Evolutionary conservation across 75 land plant genomes (phyloP).

Genomic region (Azolla pinnata): DNA sequence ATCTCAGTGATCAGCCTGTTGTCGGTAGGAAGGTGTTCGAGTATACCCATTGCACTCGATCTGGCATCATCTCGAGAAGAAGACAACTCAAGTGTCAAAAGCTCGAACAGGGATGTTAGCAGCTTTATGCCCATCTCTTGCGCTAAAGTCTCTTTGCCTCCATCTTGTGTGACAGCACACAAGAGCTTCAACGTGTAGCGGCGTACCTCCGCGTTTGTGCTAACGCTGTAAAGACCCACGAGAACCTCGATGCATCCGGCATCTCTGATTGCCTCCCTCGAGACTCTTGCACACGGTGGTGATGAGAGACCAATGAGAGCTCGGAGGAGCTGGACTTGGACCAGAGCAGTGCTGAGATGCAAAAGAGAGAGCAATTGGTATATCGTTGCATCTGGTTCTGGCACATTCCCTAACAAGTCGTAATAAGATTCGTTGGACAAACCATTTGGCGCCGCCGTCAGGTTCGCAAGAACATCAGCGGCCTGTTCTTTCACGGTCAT

Average conservation of each 20-base stretch:
- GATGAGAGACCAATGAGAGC: conserved; percentile 42
- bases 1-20: conserved; percentile 25
- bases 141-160: conserved; percentile 28
- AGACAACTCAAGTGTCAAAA: conserved; percentile 32
- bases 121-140: conserved; percentile 27
- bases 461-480: conserved; percentile 46
- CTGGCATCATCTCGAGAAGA: conserved; percentile 39
- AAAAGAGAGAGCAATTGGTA: conserved; percentile 36
- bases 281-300: conserved; percentile 22
- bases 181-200: conserved; percentile 45
- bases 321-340: conserved; percentile 43
- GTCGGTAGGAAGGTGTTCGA: conserved; percentile 37
- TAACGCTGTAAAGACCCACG: conserved; percentile 33
- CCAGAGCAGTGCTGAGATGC: conserved; percentile 28
- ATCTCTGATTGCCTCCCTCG: conserved; percentile 36
- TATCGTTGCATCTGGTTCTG: conserved; percentile 46
- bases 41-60: conserved; percentile 40
- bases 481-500: conserved; percentile 36
- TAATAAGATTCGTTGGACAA: conserved; percentile 11
- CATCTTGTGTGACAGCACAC: conserved; percentile 36
- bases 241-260: conserved; percentile 43
- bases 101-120: conserved; percentile 24
- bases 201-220: conserved; percentile 24
- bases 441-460: conserved; percentile 20
- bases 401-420: conserved; percentile 15